These are phyloP conservation scores for Magnolia changhungtana DNA, from an alignment of 164 flowering plant species.

Conservation along the genomic window DNA sequence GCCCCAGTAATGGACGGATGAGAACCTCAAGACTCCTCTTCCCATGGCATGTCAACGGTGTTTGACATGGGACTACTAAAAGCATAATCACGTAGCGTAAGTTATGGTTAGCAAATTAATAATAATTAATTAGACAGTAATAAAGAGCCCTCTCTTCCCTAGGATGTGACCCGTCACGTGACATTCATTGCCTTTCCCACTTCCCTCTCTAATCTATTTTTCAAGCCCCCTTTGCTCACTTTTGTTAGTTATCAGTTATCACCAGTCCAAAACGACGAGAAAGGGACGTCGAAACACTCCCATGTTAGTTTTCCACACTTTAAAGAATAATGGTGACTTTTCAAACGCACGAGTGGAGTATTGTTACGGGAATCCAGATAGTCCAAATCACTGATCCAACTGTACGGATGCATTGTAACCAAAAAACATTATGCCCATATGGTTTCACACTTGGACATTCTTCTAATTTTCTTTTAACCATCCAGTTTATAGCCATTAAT, in stretches of 20 bases:
- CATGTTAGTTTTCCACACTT: background rate
- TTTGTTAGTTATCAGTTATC: background rate
- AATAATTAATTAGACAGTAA: background rate
- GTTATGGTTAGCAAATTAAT: background rate
- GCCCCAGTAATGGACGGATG: too few species aligned
- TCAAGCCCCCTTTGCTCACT: background rate
- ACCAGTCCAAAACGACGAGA: background rate
- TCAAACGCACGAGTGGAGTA: background rate
- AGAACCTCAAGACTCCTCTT: too few species aligned
- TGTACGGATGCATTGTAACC: too few species aligned
- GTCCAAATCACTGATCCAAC: background rate
- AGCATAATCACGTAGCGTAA: background rate
- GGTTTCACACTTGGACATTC: too few species aligned
- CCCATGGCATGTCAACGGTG: background rate
- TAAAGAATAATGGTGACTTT: too few species aligned
- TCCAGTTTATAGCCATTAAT: too few species aligned
- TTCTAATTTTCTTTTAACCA: too few species aligned
- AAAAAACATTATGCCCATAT: too few species aligned
- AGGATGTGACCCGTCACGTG: slow-evolving; percentile 1
- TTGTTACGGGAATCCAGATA: background rate
- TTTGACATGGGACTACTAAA: background rate
- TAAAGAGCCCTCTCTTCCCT: background rate
- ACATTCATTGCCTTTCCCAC: background rate
- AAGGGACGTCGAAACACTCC: background rate
- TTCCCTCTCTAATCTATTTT: background rate